Base-by-base conservation (phyloP, 441 rosid species). In the Syzygium syzygioides region DNA sequence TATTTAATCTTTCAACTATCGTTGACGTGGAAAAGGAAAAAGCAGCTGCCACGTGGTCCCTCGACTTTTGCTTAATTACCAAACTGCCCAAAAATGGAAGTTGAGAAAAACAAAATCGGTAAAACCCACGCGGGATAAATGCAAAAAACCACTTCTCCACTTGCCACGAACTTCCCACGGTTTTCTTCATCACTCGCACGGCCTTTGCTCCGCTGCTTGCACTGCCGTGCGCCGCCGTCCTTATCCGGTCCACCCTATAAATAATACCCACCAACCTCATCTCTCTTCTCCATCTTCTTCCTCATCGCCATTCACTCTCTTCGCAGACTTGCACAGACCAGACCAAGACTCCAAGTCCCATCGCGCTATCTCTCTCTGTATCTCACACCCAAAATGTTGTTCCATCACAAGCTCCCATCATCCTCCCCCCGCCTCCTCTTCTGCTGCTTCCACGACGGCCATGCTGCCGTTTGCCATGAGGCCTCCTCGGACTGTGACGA, bases 341-440 rank as follows among this genome's bases (percentile, higher is more conserved):
- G 9, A 45, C 48, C 48, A 45, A 45, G 48, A 45, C 48, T 45
- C 48, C 48, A 9, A 45, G 48, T 41, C 9, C 45, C 37, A 45
- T 7, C 48, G 9, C 9, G 48, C 48, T 45, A 41, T 5, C 12
- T 0, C 28, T 23, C 64, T 59, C 64, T 26, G 3, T 26, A n/a
- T 26, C 64, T 26, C 17, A 11, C 0, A 14, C 5, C 64, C 17
- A n/a, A n/a, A 12, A 12, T 59, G 17, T 0, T 1, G 64, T 59
- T 26, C 64, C 12, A 0, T 11, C 64, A 26, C 17, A 15, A 26
- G 30, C 30, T 59, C 64, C 26, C 12, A 59, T 59, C 64, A 1
- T 59, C 30, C 17, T 59, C 64, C 1, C 6, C 0, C 0, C 0
- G 15, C 3, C 64, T 57, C 0, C 3, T 0, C n/a, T 59, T 59